Evolutionary conservation across 805 yeast species (phyloP), one percentile per base, ranked within the genome.

Genomic region (Yamadazyma akitaensis): DNA sequence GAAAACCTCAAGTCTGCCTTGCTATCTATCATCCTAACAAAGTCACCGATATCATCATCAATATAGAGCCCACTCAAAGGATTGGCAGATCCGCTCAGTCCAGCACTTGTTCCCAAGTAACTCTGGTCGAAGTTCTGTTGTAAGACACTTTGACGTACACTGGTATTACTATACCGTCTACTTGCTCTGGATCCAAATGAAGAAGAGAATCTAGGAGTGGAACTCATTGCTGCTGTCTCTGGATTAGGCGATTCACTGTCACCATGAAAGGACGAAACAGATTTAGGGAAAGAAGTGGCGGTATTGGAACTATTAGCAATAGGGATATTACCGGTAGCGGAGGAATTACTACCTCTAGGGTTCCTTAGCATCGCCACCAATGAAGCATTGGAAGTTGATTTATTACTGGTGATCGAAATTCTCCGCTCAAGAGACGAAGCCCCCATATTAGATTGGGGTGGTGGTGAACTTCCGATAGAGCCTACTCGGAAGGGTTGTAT

Each of bases 11-110:
- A 62, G 37, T 80, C 86, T 8, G 75, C 70, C 54, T 80, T 81
- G 39, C 80, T 78, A 52, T 87, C 94, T 37, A 87, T 78, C 74
- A 85, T 70, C 51, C 77, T 73, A 39, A 87, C 85, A 68, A 87
- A 87, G 42, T 84, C 87, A 48, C 84, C 75, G 16, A 87, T 70
- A 52, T 82, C 88, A 46, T 79, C 82, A 46, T 78, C 82, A 37
- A 71, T 60, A 53, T 73, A 74, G 10, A 76, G 51, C 2, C 81
- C 81, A 43, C 71, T 56, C 50, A 72, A 51, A 40, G 74, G 64
- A 13, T 59, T 64, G 1, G 65, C 63, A 0, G 70, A 62, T 2
- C 65, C 55, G 11, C 57, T 55, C 73, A 67, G 72, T 2, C 69
- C 73, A 6, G 64, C 56, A 45, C 70, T 64, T 2, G 72, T 61